Evolutionary conservation across 2,329 filamentous ascomycete species (phyloP), one percentile per base, ranked within the genome.

Genomic region (Metarhizium rileyi): DNA sequence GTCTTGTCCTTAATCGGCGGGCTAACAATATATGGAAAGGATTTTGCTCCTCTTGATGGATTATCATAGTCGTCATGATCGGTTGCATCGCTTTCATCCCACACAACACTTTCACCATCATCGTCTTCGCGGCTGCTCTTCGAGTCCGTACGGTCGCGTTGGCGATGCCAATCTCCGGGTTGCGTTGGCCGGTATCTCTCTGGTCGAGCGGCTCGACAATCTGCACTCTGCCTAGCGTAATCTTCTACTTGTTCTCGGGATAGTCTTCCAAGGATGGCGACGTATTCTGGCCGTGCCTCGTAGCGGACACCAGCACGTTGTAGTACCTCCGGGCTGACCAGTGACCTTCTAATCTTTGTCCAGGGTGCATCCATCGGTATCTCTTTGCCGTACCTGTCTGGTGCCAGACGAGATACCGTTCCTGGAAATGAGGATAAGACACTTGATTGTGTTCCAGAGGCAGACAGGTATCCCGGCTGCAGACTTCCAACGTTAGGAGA

Each of bases 181-280:
- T 53, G 54, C 12, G 46, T 50, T 0, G 55, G 50, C 10, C 50
- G 40, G 4, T 49, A 47, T 4, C 50, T 55, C 20, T 43, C 35
- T 20, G 53, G 59, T 30, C 73, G 66, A 5, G 71, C 61, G 12
- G 66, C 67, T 16, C 78, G 70, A 5, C 72, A 70, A 26, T 75
- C 71, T 8, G 67, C 66, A 36, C 71, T 80, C 47, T 70, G 66
- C 4, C 69, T 68, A 2, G 78, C 78, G 49, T 71, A 76, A 6
- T 74, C 67, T 20, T 67, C 65, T 36, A 84, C 74, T 41, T 83
- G 62, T 12, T 76, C 72, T 1, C 69, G 70, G 2, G 67, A 67
- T 3, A 83, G 66, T 14, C 74, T 67, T 4, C 81, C 81, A 0
- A 84, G 69, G 4, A 84, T 64, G 12, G 80, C 80, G 3, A 82